phyloP scores from a whole-genome alignment of 129 eudicot genomes.

The Ambrosia artemisiifolia region DNA sequence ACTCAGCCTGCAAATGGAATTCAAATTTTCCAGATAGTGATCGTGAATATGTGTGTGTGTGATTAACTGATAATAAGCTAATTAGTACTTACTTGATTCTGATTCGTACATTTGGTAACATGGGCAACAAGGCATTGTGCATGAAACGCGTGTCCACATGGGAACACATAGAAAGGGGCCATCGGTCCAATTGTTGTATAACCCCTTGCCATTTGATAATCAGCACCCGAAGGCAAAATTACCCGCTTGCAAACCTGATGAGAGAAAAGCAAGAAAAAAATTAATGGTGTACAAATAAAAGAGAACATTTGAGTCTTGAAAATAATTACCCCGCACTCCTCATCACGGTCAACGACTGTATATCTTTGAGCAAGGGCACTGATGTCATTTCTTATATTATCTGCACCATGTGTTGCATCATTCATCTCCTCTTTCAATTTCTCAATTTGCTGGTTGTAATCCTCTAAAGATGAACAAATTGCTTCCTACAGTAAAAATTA shows the following conservation, averaged over 20 bases:
- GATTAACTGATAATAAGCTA: not conserved
- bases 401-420: constrained; percentile 97
- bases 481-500: constrained; percentile 61
- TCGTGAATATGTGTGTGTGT: not conserved
- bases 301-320: constrained; percentile 3
- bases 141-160: constrained; percentile 95
- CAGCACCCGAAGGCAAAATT: constrained; percentile 63
- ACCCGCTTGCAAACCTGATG: constrained; percentile 71
- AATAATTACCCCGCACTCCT: constrained; percentile 89
- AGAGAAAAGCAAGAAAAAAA: not conserved
- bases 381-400: constrained; percentile 88
- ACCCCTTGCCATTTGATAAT: constrained; percentile 55
- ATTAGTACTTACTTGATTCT: constrained; percentile 59
- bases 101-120: constrained; percentile 75
- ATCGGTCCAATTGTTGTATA: constrained; percentile 75
- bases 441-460: constrained; percentile 91
- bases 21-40: not conserved
- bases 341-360: constrained; percentile 82
- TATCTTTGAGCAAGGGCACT: constrained; percentile 95
- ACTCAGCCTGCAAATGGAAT: constrained; percentile 67
- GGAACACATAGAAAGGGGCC: constrained; percentile 97
- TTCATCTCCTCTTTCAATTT: constrained; percentile 95
- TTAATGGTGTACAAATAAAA: not conserved
- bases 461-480: constrained; percentile 92
- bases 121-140: constrained; percentile 87